Conservation (phyloP, 1,284 basidiomycete genomes). For the Chalciporus sp. region DNA sequence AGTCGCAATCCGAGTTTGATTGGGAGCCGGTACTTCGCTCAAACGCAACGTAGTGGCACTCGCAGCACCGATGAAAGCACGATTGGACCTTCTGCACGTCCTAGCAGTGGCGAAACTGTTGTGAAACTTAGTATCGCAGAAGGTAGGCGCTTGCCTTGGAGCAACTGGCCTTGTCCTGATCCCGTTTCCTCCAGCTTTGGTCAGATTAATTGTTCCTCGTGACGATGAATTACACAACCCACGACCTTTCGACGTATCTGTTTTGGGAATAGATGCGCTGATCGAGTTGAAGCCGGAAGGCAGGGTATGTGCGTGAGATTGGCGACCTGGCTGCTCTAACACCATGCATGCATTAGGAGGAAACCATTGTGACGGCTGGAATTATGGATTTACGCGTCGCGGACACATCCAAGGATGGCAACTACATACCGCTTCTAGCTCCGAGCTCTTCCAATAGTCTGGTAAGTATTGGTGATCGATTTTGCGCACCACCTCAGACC, state of each 20-base stretch:
- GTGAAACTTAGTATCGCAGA: slow-evolving; percentile 59
- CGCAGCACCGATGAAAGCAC: slow-evolving; percentile 38
- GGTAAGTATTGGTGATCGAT: slow-evolving; percentile 39
- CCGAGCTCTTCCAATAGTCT: slow-evolving; percentile 54
- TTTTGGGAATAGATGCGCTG: slow-evolving; percentile 65
- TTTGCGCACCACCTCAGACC: slow-evolving; percentile 5
- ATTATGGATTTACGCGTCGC: slow-evolving; percentile 63
- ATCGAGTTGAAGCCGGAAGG: slow-evolving; percentile 71
- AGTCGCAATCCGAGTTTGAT: slow-evolving; percentile 73
- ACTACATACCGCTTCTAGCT: slow-evolving; percentile 46
- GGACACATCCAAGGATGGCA: slow-evolving; percentile 44
- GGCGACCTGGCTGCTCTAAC: slow-evolving; percentile 10
- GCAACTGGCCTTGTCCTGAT: neutral
- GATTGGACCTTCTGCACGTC: slow-evolving; percentile 29
- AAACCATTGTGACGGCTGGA: slow-evolving; percentile 65
- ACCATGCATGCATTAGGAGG: slow-evolving; percentile 50
- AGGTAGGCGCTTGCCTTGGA: slow-evolving; percentile 41
- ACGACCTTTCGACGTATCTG: slow-evolving; percentile 59
- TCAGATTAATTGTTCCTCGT: slow-evolving; percentile 48
- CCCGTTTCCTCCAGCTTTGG: slow-evolving; percentile 35
- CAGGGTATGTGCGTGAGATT: slow-evolving; percentile 49
- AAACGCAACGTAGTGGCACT: slow-evolving; percentile 50
- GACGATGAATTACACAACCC: slow-evolving; percentile 20
- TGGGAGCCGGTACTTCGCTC: slow-evolving; percentile 81
- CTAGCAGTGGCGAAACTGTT: slow-evolving; percentile 44